Base-by-base conservation (phyloP, 495 filamentous ascomycete genomes). In the Lophiostoma macrostomum region DNA sequence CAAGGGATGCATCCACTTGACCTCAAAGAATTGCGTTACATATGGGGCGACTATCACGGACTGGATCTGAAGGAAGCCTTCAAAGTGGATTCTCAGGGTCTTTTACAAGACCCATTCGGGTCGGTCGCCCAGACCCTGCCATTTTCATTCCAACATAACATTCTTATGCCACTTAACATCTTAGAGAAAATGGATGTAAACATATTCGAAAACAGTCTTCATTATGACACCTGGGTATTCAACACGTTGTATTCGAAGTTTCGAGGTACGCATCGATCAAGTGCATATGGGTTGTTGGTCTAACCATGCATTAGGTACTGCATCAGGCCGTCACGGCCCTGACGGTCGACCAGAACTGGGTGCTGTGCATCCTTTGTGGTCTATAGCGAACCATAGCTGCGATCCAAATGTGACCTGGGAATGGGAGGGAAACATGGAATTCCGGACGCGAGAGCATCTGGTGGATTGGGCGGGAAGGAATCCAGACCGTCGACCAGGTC, bases 201-300 rank as follows among this genome's bases (percentile, higher is more conserved):
- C 62, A 87, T 90, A 37, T 97, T 89, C 72, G 73, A 75, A 14
- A 73, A 77, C 1, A 73, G 85, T 24, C 68, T 67, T 0, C 64
- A 73, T 13, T 86, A 88, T 67, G 91, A 96, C 53, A 74, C 85
- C n/a, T 98, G 93, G 93, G 80, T 96, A 6, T 76, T 94, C 62
- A 95, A 96, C 67, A 96, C 91, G 0, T 77, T 95, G 5, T 93
- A 90, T 68, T 81, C 86, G 43, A 98, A 98, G 67, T 96, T 96
- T 71, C 80, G 93, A 7, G 91, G 53, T 57, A 3, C 35, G 53
- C 30, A 19, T 1, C 4, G 4, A 3, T 28, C 12, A 13, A 29
- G 4, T 22, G 20, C n/a, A 16, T 18, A 6, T 5, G 14, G 2
- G 3, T 19, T 4, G 13, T 8, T 0, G 1, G 1, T n/a, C 22